Conservation (phyloP, 345 rosid genomes). For the Excoecaria cochinchinensis region DNA sequence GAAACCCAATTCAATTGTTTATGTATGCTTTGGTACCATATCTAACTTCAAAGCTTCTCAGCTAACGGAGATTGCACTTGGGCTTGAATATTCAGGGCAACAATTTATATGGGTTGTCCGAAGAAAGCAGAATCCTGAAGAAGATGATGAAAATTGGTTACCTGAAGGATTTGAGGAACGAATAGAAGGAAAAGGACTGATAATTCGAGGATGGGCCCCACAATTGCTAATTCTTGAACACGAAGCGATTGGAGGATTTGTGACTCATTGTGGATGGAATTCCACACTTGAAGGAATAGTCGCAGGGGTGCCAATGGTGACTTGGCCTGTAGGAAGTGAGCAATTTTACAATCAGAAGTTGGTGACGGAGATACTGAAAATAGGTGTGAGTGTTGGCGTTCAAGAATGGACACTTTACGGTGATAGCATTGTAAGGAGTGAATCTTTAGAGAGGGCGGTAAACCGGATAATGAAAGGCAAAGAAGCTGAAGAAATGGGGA, state of each 20-base stretch:
- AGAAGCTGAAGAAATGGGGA: constrained; percentile 41
- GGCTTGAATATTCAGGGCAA: constrained; percentile 35
- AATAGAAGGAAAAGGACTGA: constrained; percentile 32
- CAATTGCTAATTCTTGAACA: constrained; percentile 65
- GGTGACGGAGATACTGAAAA: constrained; percentile 16
- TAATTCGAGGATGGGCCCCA: constrained; percentile 55
- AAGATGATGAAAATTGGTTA: constrained; percentile 36
- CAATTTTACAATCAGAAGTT: not conserved
- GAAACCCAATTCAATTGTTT: constrained; percentile 37
- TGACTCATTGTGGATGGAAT: constrained; percentile 6
- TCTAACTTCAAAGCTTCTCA: constrained; percentile 26
- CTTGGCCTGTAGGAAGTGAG: not conserved
- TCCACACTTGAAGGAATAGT: not conserved
- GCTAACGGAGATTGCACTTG: constrained; percentile 36
- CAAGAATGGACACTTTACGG: not conserved
- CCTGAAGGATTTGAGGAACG: constrained; percentile 37
- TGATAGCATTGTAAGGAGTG: not conserved
- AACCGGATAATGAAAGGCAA: constrained; percentile 46
- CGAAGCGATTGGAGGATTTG: constrained; percentile 52
- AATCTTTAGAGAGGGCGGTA: constrained; percentile 26
- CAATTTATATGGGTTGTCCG: constrained; percentile 39
- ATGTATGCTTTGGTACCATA: constrained; percentile 39
- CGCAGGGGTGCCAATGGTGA: not conserved
- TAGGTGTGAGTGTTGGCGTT: not conserved
- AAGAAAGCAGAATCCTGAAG: constrained; percentile 14